Base-by-base conservation (phyloP, 164 flowering plant genomes). In the Malania oleifera region DNA sequence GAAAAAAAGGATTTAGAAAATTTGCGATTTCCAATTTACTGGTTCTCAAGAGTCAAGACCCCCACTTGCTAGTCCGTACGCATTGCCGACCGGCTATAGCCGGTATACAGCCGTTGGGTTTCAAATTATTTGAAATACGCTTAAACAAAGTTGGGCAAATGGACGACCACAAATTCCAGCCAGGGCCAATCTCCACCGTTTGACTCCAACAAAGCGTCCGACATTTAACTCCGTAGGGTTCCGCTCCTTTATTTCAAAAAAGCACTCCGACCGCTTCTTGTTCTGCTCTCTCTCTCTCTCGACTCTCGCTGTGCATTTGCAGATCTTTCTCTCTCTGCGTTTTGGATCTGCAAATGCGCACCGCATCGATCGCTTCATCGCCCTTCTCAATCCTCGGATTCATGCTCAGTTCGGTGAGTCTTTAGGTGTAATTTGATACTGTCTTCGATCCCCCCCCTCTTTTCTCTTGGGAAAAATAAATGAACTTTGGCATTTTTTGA, bases 161-260 rank as follows among this genome's bases (percentile, higher is more conserved):
- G 65, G 70, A 66, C 64, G 75, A 68, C 39, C 11, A 8, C 26
- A 23, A 62, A 48, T 27, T 3, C 19, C 5, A 59, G n/a, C 28
- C 25, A 2, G 4, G 39, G 14, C 17, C 0, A 23, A 31, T 61
- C 64, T 11, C 24, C 1, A 15, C 63, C 73, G 60, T 57, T 13
- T 22, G 19, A 5, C 5, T 23, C 11, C 11, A 1, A 5, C 40
- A 7, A 13, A 54, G 63, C 54, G 5, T 57, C 59, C 59, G 65
- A 70, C 34, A 14, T 52, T 50, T 61, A 62, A 69, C 46, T 5
- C 2, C 38, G 57, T 66, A 69, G 76, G 73, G 68, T 75, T 71
- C 71, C 71, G 71, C 77, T 64, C 55, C 69, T 64, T 67, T 15
- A 44, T 62, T 73, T 64, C 65, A 65, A 73, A 63, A 63, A 63